Base-by-base conservation (phyloP, 192 early-diverging fungal species). In the Umbelopsis ramanniana region DNA sequence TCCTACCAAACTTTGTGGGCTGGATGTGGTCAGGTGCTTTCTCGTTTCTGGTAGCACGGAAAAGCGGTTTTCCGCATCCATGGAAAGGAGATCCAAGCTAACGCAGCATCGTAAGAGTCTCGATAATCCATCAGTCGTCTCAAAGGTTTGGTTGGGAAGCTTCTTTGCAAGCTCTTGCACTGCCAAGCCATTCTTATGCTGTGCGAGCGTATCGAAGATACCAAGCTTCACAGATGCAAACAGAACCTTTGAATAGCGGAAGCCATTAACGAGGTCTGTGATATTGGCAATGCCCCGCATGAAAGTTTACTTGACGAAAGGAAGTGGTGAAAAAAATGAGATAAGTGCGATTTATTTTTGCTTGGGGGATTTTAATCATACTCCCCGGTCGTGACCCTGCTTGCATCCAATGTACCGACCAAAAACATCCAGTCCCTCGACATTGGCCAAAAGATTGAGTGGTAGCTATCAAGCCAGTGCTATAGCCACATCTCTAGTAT, bases 221-320 rank as follows among this genome's bases (percentile, higher is more conserved):
- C 75, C 75, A 3, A 68, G 29, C 23, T 52, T 57, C 17, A 76
- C 75, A 8, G 50, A 43, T 33, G 75, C 47, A 45, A 76, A 76
- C 15, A 76, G 19, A 22, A 76, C 63, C 46, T 76, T 76, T 29
- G 75, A 76, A 5, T 33, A 17, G 3, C 75, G 75, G 21, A 75
- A 76, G 40, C 63, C 75, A 23, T 76, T 76, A 4, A 12, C 40
- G 40, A 43, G 40, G 0, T 43, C 40, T 43, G 76, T 63, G 24
- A 76, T 54, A 45, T 63, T 38, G 21, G 76, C 40, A n/a, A 76
- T 52, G 17, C 71, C 38, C 9, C 29, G 29, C 29, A 29, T 29
- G 29, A 29, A 29, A 29, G 3, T 29, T 3, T 29, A 2, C 1
- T 29, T 29, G 29, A 3, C 3, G 29, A 29, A 29, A 29, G 29